Base-by-base conservation (phyloP, 2,329 filamentous ascomycete genomes). In the Colletotrichum sp. region DNA sequence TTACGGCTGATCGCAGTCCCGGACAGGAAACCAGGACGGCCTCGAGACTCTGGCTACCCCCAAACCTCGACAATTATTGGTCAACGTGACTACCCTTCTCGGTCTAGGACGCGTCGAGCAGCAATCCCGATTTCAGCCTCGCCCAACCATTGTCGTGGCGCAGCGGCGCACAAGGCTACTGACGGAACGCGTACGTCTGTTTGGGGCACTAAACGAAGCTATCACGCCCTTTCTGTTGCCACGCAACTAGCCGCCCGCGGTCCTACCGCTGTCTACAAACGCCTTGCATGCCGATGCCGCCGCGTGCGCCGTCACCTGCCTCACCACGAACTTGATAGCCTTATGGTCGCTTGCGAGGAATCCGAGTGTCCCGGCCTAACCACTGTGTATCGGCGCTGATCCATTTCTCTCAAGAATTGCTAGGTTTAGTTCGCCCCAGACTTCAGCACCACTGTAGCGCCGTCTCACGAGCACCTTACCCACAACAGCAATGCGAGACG, bases 81-180 rank as follows among this genome's bases (percentile, higher is more conserved):
- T 24, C n/a, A n/a, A 16, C 28, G 14, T 34, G 36, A 24, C 24
- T 26, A 32, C n/a, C 52, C 52, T 55, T 12, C 63, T 30, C 55
- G 38, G 61, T 24, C 36, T 56, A 16, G 34, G 38, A 30, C 34
- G 16, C 18, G 8, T n/a, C 36, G 34, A 16, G 52, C 48, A 13
- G 52, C 65, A 52, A 74, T 74, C 72, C 66, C 52, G 52, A 71
- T 71, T 32, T 38, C 72, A 66, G 72, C 68, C 69, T 67, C 58
- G 62, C n/a, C n/a, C 30, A 28, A 30, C 68, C 30, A 43, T 18
- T 26, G 30, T 34, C 26, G 68, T 62, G 62, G 61, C 38, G 68
- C 30, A 34, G 63, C 43, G 28, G 18, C 24, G 28, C 30, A 56
- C 24, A 32, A 56, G 56, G 24, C 65, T 34, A 64, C 55, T 38